These are phyloP conservation scores for Lipomyces spencermartinsiae DNA, from an alignment of 805 yeast genomes.

Conservation along the genomic window DNA sequence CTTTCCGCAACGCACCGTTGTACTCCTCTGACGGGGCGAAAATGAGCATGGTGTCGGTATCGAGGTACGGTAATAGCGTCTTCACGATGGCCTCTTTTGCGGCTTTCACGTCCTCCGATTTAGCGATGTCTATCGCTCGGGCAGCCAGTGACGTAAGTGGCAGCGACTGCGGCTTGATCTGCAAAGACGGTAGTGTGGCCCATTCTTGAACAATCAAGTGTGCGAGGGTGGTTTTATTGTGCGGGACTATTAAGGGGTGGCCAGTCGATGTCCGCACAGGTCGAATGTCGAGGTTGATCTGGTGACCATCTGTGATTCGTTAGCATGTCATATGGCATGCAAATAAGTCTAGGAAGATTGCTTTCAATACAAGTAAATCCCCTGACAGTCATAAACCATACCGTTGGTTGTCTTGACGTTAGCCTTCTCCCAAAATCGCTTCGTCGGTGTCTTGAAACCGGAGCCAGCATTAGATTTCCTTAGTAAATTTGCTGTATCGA, in stretches of 20 bases:
- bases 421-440: conserved; percentile 84
- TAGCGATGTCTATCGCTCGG: conserved; percentile 78
- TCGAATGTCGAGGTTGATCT: conserved; percentile 62
- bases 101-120: conserved; percentile 48
- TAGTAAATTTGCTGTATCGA: conserved; percentile 28
- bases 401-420: conserved; percentile 45
- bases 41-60: conserved; percentile 90
- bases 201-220: conserved; percentile 84
- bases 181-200: conserved; percentile 66
- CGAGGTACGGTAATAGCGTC: conserved; percentile 78
- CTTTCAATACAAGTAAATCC: neutral
- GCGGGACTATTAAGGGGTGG: conserved; percentile 68
- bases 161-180: conserved; percentile 75
- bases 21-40: conserved; percentile 82
- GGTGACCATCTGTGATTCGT: conserved; percentile 22
- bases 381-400: conserved; percentile 4
- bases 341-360: neutral
- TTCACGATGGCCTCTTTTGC: conserved; percentile 61
- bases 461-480: conserved; percentile 19
- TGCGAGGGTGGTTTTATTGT: conserved; percentile 65
- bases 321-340: neutral
- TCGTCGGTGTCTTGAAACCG: conserved; percentile 30
- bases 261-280: conserved; percentile 88
- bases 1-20: conserved; percentile 78
- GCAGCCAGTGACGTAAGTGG: conserved; percentile 90